phyloP scores from a whole-genome alignment of 78 protist genomes.

The Dictyostelium capitatum region DNA sequence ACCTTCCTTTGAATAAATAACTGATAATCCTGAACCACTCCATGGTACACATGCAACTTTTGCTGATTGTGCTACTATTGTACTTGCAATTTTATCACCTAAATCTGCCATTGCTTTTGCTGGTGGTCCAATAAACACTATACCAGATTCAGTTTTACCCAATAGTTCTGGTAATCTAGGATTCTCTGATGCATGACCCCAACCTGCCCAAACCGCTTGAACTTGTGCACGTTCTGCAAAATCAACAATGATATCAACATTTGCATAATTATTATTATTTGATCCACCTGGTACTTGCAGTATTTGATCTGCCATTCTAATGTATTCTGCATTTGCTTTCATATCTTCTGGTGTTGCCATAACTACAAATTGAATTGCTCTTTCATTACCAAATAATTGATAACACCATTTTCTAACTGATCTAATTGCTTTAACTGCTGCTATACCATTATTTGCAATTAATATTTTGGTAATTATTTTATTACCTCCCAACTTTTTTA shows the following conservation, averaged over 20 bases:
- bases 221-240: constrained; percentile 86
- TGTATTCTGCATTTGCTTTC: constrained; percentile 96
- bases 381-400: constrained; percentile 91
- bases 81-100: constrained; percentile 98
- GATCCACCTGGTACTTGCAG: constrained; percentile 97
- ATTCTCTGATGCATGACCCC: constrained; percentile 99
- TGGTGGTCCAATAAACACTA: constrained; percentile 95
- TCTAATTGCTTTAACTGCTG: constrained; percentile 98
- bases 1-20: constrained; percentile 44
- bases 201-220: constrained; percentile 99
- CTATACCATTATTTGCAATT: constrained; percentile 98
- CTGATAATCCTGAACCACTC: constrained; percentile 90
- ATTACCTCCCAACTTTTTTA: constrained; percentile 33
- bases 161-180: constrained; percentile 95
- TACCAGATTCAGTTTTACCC: constrained; percentile 7
- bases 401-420: constrained; percentile 96
- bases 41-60: constrained; percentile 96
- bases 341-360: constrained; percentile 99
- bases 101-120: constrained; percentile 88
- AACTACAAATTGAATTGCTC: constrained; percentile 89
- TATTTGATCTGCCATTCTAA: constrained; percentile 95
- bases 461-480: constrained; percentile 81
- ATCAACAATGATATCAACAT: constrained; percentile 96
- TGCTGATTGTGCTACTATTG: constrained; percentile 97
- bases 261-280: constrained; percentile 97